A percentile compares a stretch with the other conserved stretches of the same genome.
These are phyloP conservation scores for Asterella californica DNA, from an alignment of 225 moss, liverwort and hornwort species.

Conservation along the genomic window DNA sequence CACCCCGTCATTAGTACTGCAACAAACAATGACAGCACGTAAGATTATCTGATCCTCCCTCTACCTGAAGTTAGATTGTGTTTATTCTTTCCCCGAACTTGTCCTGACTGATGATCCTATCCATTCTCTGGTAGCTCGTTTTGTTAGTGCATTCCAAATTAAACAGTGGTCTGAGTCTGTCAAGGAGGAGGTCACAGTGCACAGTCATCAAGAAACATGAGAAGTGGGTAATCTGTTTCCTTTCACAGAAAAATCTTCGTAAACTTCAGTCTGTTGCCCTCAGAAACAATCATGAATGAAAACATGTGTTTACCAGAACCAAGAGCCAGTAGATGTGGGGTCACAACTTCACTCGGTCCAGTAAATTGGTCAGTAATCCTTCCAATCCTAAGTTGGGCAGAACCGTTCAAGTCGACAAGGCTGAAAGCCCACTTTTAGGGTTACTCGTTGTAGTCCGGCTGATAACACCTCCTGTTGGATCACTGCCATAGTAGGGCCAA, in stretches of 20 bases:
- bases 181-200: not conserved
- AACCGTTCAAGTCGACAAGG: not conserved
- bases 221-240: not conserved
- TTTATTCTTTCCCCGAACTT: not conserved
- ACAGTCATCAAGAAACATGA: not conserved
- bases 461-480: too few species aligned
- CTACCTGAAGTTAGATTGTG: not conserved
- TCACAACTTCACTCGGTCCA: not conserved
- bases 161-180: not conserved
- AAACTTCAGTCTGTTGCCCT: not conserved
- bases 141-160: not conserved
- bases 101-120: not conserved
- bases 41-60: not conserved
- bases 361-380: too few species aligned
- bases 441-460: not conserved
- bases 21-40: constrained; percentile 21
- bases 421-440: not conserved
- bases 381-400: not conserved
- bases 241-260: not conserved
- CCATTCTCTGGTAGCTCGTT: not conserved
- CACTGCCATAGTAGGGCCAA: not conserved
- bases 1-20: constrained; percentile 86
- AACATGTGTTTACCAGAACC: not conserved
- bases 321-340: not conserved
- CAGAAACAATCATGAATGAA: not conserved